A percentile compares a stretch with the other conserved stretches of the same genome.
Evolutionary conservation across 176 grass and related monocot genomes (phyloP).

Genomic region (Dactylis glomerata): DNA sequence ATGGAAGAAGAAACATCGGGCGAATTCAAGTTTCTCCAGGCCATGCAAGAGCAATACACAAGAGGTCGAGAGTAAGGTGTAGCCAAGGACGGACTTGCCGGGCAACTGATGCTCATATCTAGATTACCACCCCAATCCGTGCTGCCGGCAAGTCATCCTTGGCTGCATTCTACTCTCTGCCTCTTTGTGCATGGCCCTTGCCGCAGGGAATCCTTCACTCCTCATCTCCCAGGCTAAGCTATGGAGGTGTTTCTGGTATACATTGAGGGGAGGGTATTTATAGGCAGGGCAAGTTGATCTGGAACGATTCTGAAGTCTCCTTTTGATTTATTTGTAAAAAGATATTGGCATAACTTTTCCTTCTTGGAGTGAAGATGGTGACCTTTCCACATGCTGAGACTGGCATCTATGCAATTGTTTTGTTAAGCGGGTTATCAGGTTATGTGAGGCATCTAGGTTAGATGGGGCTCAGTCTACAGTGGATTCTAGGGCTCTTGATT

Average conservation of each 20-base stretch:
- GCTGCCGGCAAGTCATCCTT: constrained; percentile 45
- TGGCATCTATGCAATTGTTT: background rate
- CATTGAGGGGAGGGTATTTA: constrained; percentile 15
- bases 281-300: constrained; percentile 22
- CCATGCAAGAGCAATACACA: constrained; percentile 10
- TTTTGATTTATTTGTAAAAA: constrained; percentile 5
- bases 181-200: constrained; percentile 27
- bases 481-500: background rate
- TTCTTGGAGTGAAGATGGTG: constrained; percentile 16
- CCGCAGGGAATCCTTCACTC: constrained; percentile 24
- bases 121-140: background rate
- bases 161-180: constrained; percentile 40
- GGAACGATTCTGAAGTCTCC: background rate
- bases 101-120: background rate
- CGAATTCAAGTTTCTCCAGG: background rate
- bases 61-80: constrained; percentile 31
- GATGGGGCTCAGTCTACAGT: background rate
- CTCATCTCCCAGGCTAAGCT: background rate
- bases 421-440: constrained; percentile 8
- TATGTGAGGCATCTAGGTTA: background rate
- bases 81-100: constrained; percentile 46
- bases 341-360: constrained; percentile 1
- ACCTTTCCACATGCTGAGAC: background rate
- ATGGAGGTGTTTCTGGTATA: background rate
- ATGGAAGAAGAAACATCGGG: background rate